Base-by-base conservation (phyloP, 2,329 filamentous ascomycete species). In the Trichoderma simmonsii region DNA sequence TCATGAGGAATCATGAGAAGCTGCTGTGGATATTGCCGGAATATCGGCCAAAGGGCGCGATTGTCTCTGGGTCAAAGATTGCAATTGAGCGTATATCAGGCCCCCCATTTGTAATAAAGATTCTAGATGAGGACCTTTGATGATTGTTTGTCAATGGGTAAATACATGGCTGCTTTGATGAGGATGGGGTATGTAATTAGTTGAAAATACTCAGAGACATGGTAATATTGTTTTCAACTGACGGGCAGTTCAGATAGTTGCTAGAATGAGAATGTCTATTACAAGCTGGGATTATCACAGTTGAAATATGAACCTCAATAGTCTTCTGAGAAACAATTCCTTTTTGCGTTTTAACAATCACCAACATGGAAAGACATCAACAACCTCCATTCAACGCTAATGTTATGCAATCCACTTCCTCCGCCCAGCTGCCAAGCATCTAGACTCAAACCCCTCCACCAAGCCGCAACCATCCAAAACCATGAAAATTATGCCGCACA, bases 1-100 rank as follows among this genome's bases (percentile, higher is more conserved):
- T 63, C 24, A 43, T 63, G 60, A 43, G 34, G 21, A 3, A 28
- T 28, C 7, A 1, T 63, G 15, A 63, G 24, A 63, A 43, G 24
- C 4, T 63, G 7, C 8, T 63, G 12, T 63, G 60, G 60, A 9
- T 63, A 12, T 6, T 36, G 21, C 60, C 60, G 3, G 60, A 30
- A 6, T 63, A 63, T 28, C 60, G 60, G 0, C 24, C 34, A n/a
- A n/a, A 0, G 5, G 4, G 0, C 1, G 60, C 36, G 1, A 8
- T 9, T 4, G 15, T 1, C n/a, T 28, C 15, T 9, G 24, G 60
- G 3, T 63, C 34, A n/a, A 26, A 6, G 0, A 54, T 65, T 32
- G 43, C 11, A 11, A 34, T 65, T 24, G 6, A 0, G 14, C 26
- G 28, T 24, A 0, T 0, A 18, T 15, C 6, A 15, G 39, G 62